Base-by-base conservation (phyloP, 2,329 filamentous ascomycete genomes). In the Colletotrichum horii region DNA sequence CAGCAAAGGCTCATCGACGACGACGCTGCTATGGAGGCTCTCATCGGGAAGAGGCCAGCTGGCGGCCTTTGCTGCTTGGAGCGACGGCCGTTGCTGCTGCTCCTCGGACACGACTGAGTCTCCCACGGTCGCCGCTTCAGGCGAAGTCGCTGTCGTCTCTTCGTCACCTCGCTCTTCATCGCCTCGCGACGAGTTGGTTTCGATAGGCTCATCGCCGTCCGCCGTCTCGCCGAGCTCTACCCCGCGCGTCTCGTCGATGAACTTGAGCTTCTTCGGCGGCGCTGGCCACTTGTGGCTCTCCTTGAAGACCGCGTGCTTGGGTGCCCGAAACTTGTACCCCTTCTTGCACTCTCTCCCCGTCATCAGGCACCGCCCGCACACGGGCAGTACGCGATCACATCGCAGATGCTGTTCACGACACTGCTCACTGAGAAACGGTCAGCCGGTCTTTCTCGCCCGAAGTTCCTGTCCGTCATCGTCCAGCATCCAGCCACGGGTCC, bases 341-440 rank as follows among this genome's bases (percentile, higher is more conserved):
- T 77, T 78, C 32, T 76, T 72, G 67, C 75, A 78, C 28, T 77
- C 77, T 61, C 72, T 68, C 22, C 75, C 72, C 15, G 71, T 77
- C 67, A 75, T 66, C 66, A 75, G 30, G 30, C 77, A 78, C 12
- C 75, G 77, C 28, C 75, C 76, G 38, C 77, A 78, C 22, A 75
- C 26, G 58, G 77, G 77, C 16, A 78, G 69, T 11, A 71, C 68
- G 56, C 77, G 77, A 32, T 78, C 67, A 86, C 87, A 89, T 82
- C 86, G 87, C 19, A 88, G 79, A 78, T 88, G 87, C 78, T 88
- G 85, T 74, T 87, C 84, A 76, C 87, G 85, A 79, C 87, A 89
- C 62, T 85, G 87, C 78, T 86, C 83, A 78, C 87, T 88, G 78
- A 72, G 38, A 6, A 60, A 26, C 12, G 24, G 70, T 74, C 58